Base-by-base conservation (phyloP, 768 basidiomycete genomes). In the Pholiota microspora region DNA sequence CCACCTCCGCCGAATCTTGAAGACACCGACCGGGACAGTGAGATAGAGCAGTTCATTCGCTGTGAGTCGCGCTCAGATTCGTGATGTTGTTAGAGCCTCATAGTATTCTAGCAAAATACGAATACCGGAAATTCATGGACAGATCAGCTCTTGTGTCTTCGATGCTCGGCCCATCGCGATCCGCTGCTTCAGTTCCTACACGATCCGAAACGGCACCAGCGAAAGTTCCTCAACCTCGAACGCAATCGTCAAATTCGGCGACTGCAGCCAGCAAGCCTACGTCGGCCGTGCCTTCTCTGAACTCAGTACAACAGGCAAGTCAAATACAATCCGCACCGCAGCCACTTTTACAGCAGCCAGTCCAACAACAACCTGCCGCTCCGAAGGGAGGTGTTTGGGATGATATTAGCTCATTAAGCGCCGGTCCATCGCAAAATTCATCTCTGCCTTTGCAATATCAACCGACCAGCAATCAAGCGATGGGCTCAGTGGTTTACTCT, bases 41-140 rank as follows among this genome's bases (percentile, higher is more conserved):
- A 98, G 56, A 80, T 98, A 40, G 95, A 98, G 69, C 85, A 83
- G 64, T 97, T 85, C 73, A 94, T 98, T 57, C 83, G 95, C 55
- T 77, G 90, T 89, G 73, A 70, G 81, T 51, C 7, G 50, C n/a
- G 16, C 28, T 23, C 9, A 36, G 12, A 51, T 44, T 16, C 15
- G 9, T 21, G n/a, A 21, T 16, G n/a, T 29, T 35, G 13, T 16
- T 24, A 4, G 35, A 18, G 32, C 16, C 40, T 53, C 24, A 56
- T 55, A 51, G n/a, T 53, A 44, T 25, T 31, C 45, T 59, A 91
- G 90, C 82, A 6, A 92, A 92, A 67, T 92, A 92, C 57, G 83
- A 94, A 63, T 87, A 83, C 67, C 88, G 82, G 66, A 78, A 80
- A 21, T 93, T 87, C 69, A 63, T 86, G 28, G 71, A 79, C 60